Conservation (phyloP, 2,329 filamentous ascomycete genomes). For the Aquanectria penicillioides region DNA sequence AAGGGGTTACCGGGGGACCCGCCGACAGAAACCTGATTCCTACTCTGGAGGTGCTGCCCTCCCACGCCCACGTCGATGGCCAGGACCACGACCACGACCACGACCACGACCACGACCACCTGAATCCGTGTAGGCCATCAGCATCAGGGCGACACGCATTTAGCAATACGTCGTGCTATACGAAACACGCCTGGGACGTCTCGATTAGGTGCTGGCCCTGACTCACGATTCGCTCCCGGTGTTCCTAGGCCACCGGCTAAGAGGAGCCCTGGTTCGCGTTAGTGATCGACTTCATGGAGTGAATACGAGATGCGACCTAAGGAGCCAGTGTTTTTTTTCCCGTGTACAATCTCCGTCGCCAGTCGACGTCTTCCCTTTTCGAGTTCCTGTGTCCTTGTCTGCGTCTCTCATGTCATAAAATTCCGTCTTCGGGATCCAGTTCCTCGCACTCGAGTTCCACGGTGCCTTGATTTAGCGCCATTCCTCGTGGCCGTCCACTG, state of each 20-base stretch:
- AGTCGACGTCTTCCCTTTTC: background rate
- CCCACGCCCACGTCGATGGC: too few relatives aligned
- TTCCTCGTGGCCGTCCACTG: conserved; percentile 8
- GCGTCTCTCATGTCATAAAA: background rate
- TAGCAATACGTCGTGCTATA: too few relatives aligned
- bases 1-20: conserved; percentile 1
- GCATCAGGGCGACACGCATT: too few relatives aligned
- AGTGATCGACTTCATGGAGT: background rate
- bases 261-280: conserved; percentile 2
- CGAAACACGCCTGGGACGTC: background rate
- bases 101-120: background rate
- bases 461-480: background rate
- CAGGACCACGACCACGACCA: too few relatives aligned
- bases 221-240: conserved; percentile 1
- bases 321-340: background rate
- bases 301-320: conserved; percentile 21
- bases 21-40: background rate
- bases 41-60: background rate
- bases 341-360: background rate
- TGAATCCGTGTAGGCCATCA: too few relatives aligned
- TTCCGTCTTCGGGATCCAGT: background rate
- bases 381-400: background rate
- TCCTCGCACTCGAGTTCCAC: background rate
- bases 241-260: background rate
- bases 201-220: background rate